These are phyloP conservation scores for Didymella pomorum DNA, from an alignment of 2,329 filamentous ascomycete species.

Conservation along the genomic window DNA sequence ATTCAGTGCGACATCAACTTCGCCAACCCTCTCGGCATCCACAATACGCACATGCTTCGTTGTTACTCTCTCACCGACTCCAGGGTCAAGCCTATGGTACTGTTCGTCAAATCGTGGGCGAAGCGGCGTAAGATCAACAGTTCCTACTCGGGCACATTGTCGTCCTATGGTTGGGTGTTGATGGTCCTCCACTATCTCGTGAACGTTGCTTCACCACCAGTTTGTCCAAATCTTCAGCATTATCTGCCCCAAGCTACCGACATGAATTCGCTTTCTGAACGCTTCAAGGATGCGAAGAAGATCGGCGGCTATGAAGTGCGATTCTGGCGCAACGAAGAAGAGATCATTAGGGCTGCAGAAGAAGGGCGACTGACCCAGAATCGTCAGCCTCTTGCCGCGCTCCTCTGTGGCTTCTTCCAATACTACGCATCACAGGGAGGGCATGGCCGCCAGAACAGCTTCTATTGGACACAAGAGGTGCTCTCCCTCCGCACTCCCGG, in stretches of 20 bases:
- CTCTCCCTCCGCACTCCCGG: conserved; percentile 76
- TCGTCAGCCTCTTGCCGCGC: conserved; percentile 70
- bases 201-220: conserved; percentile 80
- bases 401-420: conserved; percentile 86
- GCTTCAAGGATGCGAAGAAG: conserved; percentile 51
- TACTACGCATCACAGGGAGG: conserved; percentile 73
- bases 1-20: conserved; percentile 95
- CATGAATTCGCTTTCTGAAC: conserved; percentile 40
- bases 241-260: conserved; percentile 48
- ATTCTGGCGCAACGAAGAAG: conserved; percentile 79
- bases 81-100: conserved; percentile 77
- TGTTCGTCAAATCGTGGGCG: conserved; percentile 92
- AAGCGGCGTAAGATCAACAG: conserved; percentile 86
- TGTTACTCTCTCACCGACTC: conserved; percentile 83
- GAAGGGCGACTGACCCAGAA: conserved; percentile 72
- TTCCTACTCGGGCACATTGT: conserved; percentile 83
- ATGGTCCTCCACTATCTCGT: conserved; percentile 93
- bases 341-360: conserved; percentile 69
- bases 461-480: conserved; percentile 83
- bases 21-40: conserved; percentile 79
- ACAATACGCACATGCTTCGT: conserved; percentile 82
- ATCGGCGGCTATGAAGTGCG: conserved; percentile 74
- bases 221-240: conserved; percentile 82
- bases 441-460: conserved; percentile 59
- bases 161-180: conserved; percentile 88